Evolutionary conservation across 805 yeast species (phyloP), one percentile per base, ranked within the genome.

Genomic region (Suhomyces vadensis): DNA sequence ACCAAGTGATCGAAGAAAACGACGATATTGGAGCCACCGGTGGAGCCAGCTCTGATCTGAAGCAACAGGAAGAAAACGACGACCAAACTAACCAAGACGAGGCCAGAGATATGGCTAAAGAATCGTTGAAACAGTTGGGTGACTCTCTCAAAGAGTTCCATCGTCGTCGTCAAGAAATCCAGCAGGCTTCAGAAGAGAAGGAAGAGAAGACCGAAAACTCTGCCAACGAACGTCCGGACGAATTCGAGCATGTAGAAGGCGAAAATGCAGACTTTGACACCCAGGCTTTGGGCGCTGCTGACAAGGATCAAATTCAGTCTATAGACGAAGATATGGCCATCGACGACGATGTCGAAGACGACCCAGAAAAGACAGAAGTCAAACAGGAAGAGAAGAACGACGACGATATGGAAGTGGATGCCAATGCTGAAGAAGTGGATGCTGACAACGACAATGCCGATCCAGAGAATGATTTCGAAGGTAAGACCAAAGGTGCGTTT

Each of bases 271-370:
- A 84, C 22, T 74, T 70, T 44, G 91, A 87, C 39, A 87, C 96
- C 0, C 98, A 94, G 63, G 99, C 98, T 0, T 68, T 94, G 41
- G 98, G 98, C 17, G 83, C 91, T 35, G 95, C 97, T 5, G 80
- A 81, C 47, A 78, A 82, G 55, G 96, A 90, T 37, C 90, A 86
- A 56, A 69, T 78, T 11, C 94, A 88, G 59, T 62, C 83, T 1
- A 77, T 91, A 46, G 84, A 90, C 59, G 90, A 87, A 44, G 86
- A 85, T 6, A 81, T 76, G 76, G 94, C 92, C 1, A 84, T 87
- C 52, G 94, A 87, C 44, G 95, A 87, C 50, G 87, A 82, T 6
- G 21, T 3, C 13, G 41, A 37, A 20, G 49, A 39, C 6, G 38
- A 37, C 7, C 27, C 23, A 3, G 46, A 36, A n/a, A 36, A 49